phyloP scores from a whole-genome alignment of 768 basidiomycete species.

The Lactifluus volemus region DNA sequence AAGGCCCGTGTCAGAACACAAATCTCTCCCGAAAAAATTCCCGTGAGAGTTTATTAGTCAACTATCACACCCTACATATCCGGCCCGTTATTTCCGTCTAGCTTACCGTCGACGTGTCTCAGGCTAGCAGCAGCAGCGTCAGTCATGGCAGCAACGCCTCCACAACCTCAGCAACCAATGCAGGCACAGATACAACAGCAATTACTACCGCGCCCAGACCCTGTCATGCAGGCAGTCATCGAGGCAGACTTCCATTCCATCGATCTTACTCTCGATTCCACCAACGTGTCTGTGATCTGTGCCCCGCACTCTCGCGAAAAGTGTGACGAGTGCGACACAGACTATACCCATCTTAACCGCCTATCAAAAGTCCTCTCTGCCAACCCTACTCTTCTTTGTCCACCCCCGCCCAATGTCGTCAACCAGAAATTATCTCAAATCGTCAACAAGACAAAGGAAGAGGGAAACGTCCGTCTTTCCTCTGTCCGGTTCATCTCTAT shows the following conservation, averaged over 20 bases:
- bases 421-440: constrained; percentile 67
- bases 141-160: constrained; percentile 34
- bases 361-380: constrained; percentile 59
- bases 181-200: constrained; percentile 30
- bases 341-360: constrained; percentile 70
- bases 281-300: constrained; percentile 53
- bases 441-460: constrained; percentile 78
- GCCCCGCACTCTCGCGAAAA: constrained; percentile 59
- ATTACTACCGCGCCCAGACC: constrained; percentile 50
- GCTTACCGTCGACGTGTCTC: not conserved
- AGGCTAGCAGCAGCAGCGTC: not conserved
- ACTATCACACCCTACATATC: not conserved
- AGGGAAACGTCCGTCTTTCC: constrained; percentile 72
- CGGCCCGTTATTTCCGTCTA: not conserved
- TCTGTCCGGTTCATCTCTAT: not conserved
- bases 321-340: constrained; percentile 63
- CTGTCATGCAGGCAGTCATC: constrained; percentile 64
- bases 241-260: constrained; percentile 62
- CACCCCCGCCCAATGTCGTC: constrained; percentile 71
- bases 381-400: constrained; percentile 67
- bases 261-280: constrained; percentile 44
- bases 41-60: constrained; percentile 18
- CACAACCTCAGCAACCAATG: constrained; percentile 25
- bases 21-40: constrained; percentile 14
- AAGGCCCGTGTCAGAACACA: no score